Percentiles rank a stretch among this genome's conserved stretches.
Conservation (phyloP, 2,329 filamentous ascomycete species). For the Monosporascus ibericus region DNA sequence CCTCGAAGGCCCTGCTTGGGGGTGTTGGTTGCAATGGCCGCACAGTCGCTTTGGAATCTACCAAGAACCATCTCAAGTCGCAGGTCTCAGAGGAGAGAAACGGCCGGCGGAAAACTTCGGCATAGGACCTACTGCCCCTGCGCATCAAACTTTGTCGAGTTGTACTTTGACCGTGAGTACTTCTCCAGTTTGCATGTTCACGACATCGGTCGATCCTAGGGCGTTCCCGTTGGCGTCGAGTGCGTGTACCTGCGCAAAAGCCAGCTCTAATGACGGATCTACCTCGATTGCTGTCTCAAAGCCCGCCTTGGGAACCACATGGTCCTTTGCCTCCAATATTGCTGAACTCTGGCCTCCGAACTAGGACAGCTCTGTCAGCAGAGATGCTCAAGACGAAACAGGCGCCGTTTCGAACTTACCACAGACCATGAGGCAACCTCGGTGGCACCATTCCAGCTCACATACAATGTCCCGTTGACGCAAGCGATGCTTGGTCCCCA, state of each 20-base stretch:
- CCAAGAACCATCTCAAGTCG: no score
- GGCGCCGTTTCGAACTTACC: background rate
- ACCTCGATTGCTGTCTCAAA: background rate
- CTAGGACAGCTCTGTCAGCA: background rate
- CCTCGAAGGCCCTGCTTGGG: no score
- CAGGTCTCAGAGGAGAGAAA: no score
- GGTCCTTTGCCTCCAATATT: background rate
- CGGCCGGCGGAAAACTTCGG: no score
- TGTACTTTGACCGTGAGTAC: background rate
- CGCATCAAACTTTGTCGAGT: background rate
- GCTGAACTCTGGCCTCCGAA: background rate
- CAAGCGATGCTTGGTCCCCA: conserved; percentile 15
- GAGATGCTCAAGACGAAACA: background rate
- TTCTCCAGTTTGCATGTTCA: background rate
- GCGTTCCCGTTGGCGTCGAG: background rate
- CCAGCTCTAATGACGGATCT: background rate
- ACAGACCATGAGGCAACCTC: conserved; percentile 25
- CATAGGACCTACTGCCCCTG: no score
- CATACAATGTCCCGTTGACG: conserved; percentile 21
- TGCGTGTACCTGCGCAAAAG: background rate
- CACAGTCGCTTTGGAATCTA: no score
- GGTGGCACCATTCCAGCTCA: conserved; percentile 38
- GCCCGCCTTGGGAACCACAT: background rate
- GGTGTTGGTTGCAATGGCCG: no score
- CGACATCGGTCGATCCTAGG: background rate